Percentiles rank a stretch among this genome's conserved stretches.
These are phyloP conservation scores for Urtica urens DNA, from an alignment of 306 rosid species.

Conservation along the genomic window DNA sequence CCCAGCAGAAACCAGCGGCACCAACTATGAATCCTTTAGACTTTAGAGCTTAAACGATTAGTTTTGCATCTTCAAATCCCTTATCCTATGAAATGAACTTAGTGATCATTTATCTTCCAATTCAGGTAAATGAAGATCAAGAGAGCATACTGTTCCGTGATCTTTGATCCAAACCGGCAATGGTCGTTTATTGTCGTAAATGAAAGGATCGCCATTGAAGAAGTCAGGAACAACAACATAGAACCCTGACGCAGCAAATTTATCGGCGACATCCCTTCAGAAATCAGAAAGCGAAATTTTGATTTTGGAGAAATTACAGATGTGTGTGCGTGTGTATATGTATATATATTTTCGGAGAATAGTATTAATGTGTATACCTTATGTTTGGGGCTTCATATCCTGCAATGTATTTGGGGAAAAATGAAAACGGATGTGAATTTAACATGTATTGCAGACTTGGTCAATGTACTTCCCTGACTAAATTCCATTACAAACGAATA, in stretches of 20 bases:
- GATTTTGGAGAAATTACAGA: not conserved
- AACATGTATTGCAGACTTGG: too few species aligned
- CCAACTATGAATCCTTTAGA: conserved; percentile 44
- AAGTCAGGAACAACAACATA: conserved; percentile 23
- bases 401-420: conserved; percentile 19
- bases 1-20: conserved; percentile 70
- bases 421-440: not conserved
- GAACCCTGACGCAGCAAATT: conserved; percentile 60
- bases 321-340: not conserved
- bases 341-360: not conserved
- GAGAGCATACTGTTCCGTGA: conserved; percentile 36
- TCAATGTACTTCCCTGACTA: too few species aligned
- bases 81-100: conserved; percentile 29
- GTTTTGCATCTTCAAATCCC: conserved; percentile 41
- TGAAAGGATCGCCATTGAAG: conserved; percentile 46
- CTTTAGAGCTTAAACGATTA: conserved; percentile 37
- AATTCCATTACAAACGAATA: too few species aligned
- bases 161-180: conserved; percentile 42
- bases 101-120: not conserved
- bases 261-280: conserved; percentile 61
- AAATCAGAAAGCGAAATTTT: not conserved
- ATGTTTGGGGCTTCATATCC: conserved; percentile 69
- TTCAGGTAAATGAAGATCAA: not conserved
- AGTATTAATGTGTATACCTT: conserved; percentile 28
- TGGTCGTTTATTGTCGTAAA: conserved; percentile 20